A percentile compares a stretch with the other conserved stretches of the same genome.
Evolutionary conservation across 352 stramenopile species (phyloP).

Genomic region (Phytophthora colocasiae): DNA sequence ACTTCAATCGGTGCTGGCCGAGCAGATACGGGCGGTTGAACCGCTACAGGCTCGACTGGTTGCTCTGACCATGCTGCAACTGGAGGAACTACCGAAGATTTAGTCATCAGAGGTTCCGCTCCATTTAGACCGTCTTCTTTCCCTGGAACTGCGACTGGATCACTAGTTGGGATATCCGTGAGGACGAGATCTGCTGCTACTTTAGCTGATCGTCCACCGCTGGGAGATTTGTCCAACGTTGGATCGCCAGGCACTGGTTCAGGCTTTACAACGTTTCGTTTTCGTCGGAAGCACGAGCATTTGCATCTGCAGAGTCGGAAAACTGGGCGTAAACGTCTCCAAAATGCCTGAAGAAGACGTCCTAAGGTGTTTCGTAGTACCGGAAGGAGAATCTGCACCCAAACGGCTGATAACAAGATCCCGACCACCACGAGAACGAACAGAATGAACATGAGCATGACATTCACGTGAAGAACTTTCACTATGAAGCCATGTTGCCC

Average conservation of each 20-base stretch:
- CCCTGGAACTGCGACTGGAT: neutral
- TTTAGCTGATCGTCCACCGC: slow-evolving; percentile 38
- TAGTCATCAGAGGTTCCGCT: slow-evolving; percentile 22
- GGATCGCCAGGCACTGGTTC: slow-evolving; percentile 1
- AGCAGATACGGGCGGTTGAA: slow-evolving; percentile 11
- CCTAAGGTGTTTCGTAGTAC: slow-evolving; percentile 54
- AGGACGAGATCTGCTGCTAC: slow-evolving; percentile 44
- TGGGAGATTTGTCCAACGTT: slow-evolving; percentile 15
- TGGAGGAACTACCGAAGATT: slow-evolving; percentile 13
- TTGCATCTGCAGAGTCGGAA: slow-evolving; percentile 29
- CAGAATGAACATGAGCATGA: slow-evolving; percentile 78
- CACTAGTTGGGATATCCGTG: slow-evolving; percentile 25
- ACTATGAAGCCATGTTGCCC: slow-evolving; percentile 66
- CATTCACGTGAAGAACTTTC: slow-evolving; percentile 77
- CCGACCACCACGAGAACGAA: slow-evolving; percentile 57
- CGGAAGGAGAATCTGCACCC: slow-evolving; percentile 55
- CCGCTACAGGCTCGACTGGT: slow-evolving; percentile 3
- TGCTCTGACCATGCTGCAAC: slow-evolving; percentile 8
- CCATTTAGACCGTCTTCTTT: slow-evolving; percentile 30
- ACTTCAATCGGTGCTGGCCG: slow-evolving; percentile 27
- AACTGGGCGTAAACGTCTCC: slow-evolving; percentile 33
- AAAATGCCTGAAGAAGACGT: slow-evolving; percentile 40
- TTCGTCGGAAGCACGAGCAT: slow-evolving; percentile 30
- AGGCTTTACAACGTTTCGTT: slow-evolving; percentile 31
- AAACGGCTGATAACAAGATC: slow-evolving; percentile 70